Evolutionary conservation across 2,329 filamentous ascomycete species (phyloP).

Genomic region (Aurifilum marmelostoma): DNA sequence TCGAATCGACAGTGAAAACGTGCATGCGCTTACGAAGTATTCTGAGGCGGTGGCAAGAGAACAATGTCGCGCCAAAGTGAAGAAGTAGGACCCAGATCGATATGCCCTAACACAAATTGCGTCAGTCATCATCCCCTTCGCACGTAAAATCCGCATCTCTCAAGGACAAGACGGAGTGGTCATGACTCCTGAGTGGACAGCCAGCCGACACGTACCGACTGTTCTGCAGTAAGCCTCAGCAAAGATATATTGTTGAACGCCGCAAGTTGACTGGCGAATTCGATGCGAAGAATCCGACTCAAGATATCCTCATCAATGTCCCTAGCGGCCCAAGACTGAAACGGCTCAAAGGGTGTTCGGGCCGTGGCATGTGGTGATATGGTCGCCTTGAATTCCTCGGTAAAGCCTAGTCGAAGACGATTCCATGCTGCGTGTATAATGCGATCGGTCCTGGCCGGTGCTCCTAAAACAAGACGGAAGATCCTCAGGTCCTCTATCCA

Average conservation of each 20-base stretch:
- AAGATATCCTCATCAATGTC: constrained; percentile 5
- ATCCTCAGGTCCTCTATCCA: not conserved
- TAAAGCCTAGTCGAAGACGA: constrained; percentile 10
- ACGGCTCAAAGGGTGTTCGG: constrained; percentile 11
- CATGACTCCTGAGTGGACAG: not conserved
- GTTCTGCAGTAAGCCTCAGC: constrained; percentile 11
- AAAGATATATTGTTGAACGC: constrained; percentile 15
- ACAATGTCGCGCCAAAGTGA: constrained; percentile 19
- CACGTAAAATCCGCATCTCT: too few species aligned
- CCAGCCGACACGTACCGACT: constrained; percentile 1
- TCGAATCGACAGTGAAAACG: constrained; percentile 17
- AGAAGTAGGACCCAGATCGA: constrained; percentile 20
- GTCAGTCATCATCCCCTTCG: not conserved
- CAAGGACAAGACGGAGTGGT: not conserved
- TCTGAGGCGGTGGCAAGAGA: constrained; percentile 16
- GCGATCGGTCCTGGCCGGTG: not conserved
- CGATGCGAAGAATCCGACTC: constrained; percentile 17
- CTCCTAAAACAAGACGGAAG: not conserved
- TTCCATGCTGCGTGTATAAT: not conserved
- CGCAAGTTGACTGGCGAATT: constrained; percentile 17
- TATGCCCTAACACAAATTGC: not conserved
- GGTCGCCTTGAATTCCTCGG: constrained; percentile 20
- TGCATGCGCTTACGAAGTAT: constrained; percentile 20
- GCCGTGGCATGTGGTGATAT: not conserved
- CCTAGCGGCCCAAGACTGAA: constrained; percentile 22